Evolutionary conservation across 306 rosid genomes (phyloP).

Genomic region (Rubus parviflorus): DNA sequence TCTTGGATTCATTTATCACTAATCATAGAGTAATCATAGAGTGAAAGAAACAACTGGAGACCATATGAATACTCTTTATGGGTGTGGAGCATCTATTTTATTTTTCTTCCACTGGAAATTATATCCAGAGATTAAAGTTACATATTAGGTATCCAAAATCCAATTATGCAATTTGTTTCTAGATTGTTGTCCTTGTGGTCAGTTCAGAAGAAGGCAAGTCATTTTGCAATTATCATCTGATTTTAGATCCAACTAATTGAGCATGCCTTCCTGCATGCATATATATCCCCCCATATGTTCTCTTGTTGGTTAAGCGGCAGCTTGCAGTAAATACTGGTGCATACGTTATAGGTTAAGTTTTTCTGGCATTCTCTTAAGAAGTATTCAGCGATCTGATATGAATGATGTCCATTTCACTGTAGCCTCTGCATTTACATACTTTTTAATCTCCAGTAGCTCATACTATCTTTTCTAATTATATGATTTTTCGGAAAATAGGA

Average conservation of each 20-base stretch:
- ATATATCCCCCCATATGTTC: not conserved
- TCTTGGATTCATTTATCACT: not conserved
- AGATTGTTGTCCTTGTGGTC: constrained; percentile 8
- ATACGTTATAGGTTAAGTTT: not conserved
- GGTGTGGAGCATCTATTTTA: constrained; percentile 3
- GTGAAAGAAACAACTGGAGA: not conserved
- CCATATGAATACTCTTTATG: not conserved
- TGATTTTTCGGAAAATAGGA: constrained; percentile 43
- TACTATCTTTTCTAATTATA: not conserved
- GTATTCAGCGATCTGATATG: not conserved
- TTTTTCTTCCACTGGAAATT: constrained; percentile 13
- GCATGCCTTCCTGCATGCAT: not conserved
- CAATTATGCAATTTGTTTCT: constrained; percentile 16
- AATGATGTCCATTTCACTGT: not conserved
- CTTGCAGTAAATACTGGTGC: not conserved
- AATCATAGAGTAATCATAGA: not conserved
- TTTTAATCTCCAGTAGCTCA: not conserved
- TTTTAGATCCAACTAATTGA: not conserved
- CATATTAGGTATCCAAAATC: not conserved
- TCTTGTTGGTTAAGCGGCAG: not conserved
- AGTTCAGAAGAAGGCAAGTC: constrained; percentile 17
- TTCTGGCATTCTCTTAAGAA: constrained; percentile 1
- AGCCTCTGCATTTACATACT: not conserved
- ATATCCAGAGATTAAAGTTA: not conserved
- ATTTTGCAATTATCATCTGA: not conserved